Evolutionary conservation across 2,329 filamentous ascomycete genomes (phyloP), one percentile per base, ranked within the genome.

Genomic region (Sphaceloma murrayae): DNA sequence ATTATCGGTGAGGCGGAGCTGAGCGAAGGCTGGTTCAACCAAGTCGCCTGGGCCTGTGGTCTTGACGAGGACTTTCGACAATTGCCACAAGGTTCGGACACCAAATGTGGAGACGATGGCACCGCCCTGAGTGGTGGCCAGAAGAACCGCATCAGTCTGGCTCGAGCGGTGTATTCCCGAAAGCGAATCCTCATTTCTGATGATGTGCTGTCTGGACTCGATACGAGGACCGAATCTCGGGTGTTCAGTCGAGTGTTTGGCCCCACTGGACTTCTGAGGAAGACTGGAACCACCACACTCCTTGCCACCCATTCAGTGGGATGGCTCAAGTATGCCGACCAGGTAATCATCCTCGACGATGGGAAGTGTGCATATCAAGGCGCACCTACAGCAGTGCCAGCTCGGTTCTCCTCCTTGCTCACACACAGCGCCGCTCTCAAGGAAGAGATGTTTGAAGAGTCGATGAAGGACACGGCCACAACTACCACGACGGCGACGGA

Each of bases 121-220:
- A 84, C 91, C 53, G 88, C 89, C 53, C 67, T 93, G 5, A 86
- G 80, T 49, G 85, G 86, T 50, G 86, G 85, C 0, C 85, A 93
- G 61, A 78, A 84, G 55, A 88, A 85, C 82, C 75, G 85, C 43
- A 73, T 91, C 22, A 85, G 82, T 0, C 77, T 93, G 52, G 85
- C 85, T 2, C 71, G 85, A 34, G 84, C 85, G 1, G 68, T 91
- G 13, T 91, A 91, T 60, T 88, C 83, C 2, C 72, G 84, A 10
- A 83, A 82, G 1, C 79, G 81, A 0, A 79, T 87, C 49, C 66
- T 93, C 4, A 67, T 91, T 13, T 69, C 91, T 54, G 85, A 93
- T 58, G 85, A 93, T 56, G 84, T 89, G 30, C 88, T 93, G 59
- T 56, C 67, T 43, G 79, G 85, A 7, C 77, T 91, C 6, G 85